Conservation (phyloP, 2,329 filamentous ascomycete species). For the Lecanosticta acicola region DNA sequence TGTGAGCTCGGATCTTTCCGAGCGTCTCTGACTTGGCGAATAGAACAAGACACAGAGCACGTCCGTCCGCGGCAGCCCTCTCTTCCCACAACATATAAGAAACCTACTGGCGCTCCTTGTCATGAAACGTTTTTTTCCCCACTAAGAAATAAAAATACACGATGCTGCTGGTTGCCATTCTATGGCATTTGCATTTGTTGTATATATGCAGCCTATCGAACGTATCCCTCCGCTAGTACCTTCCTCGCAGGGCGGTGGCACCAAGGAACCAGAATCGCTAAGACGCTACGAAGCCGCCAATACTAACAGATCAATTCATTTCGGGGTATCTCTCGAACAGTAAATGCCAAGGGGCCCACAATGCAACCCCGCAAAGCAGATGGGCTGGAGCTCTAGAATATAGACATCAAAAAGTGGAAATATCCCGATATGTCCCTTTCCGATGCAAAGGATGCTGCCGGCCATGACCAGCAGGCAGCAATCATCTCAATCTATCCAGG, state of each 20-base stretch:
- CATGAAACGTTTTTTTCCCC: no score
- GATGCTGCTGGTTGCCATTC: not conserved
- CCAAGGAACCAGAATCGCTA: not conserved
- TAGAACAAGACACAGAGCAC: no score
- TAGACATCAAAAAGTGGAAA: not conserved
- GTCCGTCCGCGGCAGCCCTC: no score
- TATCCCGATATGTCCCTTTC: not conserved
- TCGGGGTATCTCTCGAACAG: conserved; percentile 1
- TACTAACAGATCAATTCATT: not conserved
- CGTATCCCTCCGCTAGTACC: not conserved
- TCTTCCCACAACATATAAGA: no score
- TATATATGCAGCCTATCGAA: conserved; percentile 1
- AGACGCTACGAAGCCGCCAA: not conserved
- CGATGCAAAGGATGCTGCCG: not conserved
- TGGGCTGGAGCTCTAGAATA: not conserved
- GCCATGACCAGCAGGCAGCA: not conserved
- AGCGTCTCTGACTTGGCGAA: no score
- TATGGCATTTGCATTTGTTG: conserved; percentile 1
- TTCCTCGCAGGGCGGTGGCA: not conserved
- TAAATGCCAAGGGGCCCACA: conserved; percentile 1
- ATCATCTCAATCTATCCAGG: not conserved
- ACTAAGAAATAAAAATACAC: no score
- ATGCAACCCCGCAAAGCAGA: not conserved
- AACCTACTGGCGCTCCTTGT: no score
- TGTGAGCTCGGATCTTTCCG: no score